Conservation (phyloP, 345 rosid genomes). For the Luvunga scandens region DNA sequence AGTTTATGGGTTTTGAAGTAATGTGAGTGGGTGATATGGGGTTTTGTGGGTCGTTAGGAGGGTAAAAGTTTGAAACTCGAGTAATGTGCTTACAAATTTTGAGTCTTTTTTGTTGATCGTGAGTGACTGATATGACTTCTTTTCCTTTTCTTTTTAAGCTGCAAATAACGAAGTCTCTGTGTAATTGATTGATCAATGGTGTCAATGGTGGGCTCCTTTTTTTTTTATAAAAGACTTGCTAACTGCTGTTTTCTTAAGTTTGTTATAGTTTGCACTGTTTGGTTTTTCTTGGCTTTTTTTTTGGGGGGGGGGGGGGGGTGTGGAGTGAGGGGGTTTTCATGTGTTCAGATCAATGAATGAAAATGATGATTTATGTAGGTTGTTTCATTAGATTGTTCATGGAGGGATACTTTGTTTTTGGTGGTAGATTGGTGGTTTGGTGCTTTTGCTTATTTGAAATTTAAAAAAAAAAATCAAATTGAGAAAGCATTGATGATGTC, state of each 20-base stretch:
- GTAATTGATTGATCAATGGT: neutral
- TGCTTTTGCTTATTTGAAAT: neutral
- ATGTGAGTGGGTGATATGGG: constrained; percentile 13
- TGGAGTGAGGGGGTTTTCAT: neutral
- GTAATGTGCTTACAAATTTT: constrained; percentile 23
- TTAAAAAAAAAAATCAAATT: neutral
- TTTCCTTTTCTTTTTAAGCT: neutral
- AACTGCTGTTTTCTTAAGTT: neutral
- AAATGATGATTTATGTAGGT: neutral
- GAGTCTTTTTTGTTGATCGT: neutral
- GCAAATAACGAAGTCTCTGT: neutral
- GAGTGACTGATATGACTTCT: neutral
- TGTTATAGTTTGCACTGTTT: neutral
- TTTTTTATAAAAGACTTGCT: neutral
- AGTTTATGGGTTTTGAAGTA: constrained; percentile 6
- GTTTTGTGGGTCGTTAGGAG: neutral
- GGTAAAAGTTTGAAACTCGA: neutral
- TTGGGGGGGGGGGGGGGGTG: too few relatives aligned
- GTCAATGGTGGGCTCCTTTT: neutral
- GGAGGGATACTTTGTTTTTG: neutral
- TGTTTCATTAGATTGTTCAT: constrained; percentile 1
- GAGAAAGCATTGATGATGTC: neutral
- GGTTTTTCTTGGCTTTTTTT: neutral
- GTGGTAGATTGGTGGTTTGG: neutral
- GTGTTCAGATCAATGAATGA: neutral